phyloP scores from a whole-genome alignment of 169 alveolate species.

The Plasmodium relictum region DNA sequence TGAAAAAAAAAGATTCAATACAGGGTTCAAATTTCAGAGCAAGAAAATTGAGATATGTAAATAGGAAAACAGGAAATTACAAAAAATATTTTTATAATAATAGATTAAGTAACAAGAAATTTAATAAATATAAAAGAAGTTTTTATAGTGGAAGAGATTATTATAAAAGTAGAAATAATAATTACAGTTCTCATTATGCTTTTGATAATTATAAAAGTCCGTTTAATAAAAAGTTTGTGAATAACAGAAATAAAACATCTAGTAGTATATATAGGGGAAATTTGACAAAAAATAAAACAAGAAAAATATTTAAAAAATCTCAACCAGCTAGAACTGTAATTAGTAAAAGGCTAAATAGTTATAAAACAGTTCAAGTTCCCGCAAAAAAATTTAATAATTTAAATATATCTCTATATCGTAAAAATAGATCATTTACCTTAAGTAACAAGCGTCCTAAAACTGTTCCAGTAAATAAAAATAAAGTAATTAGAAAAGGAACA shows the following conservation, averaged over 20 bases:
- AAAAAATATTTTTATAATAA: conserved; percentile 57
- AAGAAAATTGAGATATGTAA: conserved; percentile 44
- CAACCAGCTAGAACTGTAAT: conserved; percentile 43
- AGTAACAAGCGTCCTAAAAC: conserved; percentile 26
- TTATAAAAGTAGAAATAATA: conserved; percentile 30
- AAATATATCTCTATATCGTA: conserved; percentile 70
- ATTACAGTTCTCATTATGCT: conserved; percentile 33
- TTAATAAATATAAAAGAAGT: conserved; percentile 21
- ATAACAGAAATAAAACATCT: conserved; percentile 33
- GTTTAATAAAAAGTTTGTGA: conserved; percentile 39
- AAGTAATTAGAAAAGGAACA: conserved; percentile 44
- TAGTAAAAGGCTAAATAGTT: conserved; percentile 37
- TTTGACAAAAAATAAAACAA: conserved; percentile 20
- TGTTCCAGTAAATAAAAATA: conserved; percentile 43
- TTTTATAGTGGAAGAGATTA: conserved; percentile 34
- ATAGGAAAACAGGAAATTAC: conserved; percentile 58
- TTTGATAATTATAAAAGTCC: conserved; percentile 44
- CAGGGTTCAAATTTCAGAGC: conserved; percentile 67
- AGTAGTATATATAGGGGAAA: conserved; percentile 36
- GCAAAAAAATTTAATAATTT: conserved; percentile 32
- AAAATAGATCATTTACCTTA: conserved; percentile 36
- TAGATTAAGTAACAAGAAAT: conserved; percentile 36
- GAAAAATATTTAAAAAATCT: conserved; percentile 55
- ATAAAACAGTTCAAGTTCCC: conserved; percentile 38
- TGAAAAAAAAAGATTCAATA: conserved; percentile 38